Percentiles rank a stretch among this genome's conserved stretches.
Conservation (phyloP, 2,329 filamentous ascomycete species). For the Emergomyces africanus region DNA sequence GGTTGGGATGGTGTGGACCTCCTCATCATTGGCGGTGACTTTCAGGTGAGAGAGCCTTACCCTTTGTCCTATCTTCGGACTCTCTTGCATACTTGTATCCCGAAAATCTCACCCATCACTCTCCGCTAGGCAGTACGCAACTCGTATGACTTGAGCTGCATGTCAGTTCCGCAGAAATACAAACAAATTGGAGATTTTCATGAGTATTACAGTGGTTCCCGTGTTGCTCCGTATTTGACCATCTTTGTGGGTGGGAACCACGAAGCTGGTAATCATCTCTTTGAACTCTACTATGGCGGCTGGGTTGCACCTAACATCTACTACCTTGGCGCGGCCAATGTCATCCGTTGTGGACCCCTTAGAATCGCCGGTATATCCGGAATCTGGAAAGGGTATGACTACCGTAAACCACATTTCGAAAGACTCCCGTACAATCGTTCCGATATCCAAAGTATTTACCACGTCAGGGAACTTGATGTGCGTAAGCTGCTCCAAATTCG, state of each 20-base stretch:
- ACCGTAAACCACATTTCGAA: slow-evolving; percentile 70
- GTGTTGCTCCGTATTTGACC: slow-evolving; percentile 72
- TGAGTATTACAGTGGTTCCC: slow-evolving; percentile 74
- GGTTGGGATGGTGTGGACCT: slow-evolving; percentile 75
- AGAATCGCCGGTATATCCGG: slow-evolving; percentile 84
- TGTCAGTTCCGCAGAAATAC: slow-evolving; percentile 83
- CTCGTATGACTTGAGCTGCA: slow-evolving; percentile 71
- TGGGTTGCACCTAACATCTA: slow-evolving; percentile 98
- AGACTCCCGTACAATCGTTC: slow-evolving; percentile 67
- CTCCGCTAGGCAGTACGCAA: slow-evolving; percentile 66
- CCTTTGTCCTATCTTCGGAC: not conserved
- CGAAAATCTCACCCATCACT: slow-evolving; percentile 4
- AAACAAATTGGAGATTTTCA: slow-evolving; percentile 83
- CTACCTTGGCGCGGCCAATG: slow-evolving; percentile 87
- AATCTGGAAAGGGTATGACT: slow-evolving; percentile 90
- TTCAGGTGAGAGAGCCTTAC: slow-evolving; percentile 57
- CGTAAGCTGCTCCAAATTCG: slow-evolving; percentile 73
- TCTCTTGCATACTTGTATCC: not conserved
- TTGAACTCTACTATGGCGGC: slow-evolving; percentile 89
- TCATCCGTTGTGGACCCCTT: slow-evolving; percentile 69
- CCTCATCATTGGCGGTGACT: slow-evolving; percentile 91
- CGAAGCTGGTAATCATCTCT: slow-evolving; percentile 80
- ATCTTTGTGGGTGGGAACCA: slow-evolving; percentile 93
- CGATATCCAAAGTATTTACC: slow-evolving; percentile 74
- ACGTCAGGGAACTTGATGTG: slow-evolving; percentile 80